Evolutionary conservation across 2,329 filamentous ascomycete species (phyloP).

Genomic region (Nectriaceae sp.): DNA sequence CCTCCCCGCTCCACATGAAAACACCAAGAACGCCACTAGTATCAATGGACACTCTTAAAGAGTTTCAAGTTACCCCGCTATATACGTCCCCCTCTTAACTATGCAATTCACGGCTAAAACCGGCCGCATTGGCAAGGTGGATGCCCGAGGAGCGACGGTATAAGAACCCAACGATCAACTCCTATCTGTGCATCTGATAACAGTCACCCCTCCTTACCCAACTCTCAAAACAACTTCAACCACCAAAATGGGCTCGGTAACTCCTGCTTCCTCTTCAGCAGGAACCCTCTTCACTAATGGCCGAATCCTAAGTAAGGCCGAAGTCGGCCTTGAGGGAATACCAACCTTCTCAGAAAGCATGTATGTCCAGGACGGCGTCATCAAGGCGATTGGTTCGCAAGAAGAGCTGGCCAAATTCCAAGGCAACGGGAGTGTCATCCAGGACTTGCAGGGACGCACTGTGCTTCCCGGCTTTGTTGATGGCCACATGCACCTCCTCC

Average conservation of each 20-base stretch:
- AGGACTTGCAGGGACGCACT: slow-evolving; percentile 35
- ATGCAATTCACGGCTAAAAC: background rate
- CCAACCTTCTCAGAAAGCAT: slow-evolving; percentile 35
- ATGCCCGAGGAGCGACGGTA: too few relatives aligned
- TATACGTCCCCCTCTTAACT: too few relatives aligned
- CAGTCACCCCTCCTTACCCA: too few relatives aligned
- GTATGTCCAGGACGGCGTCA: slow-evolving; percentile 36
- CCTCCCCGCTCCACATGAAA: too few relatives aligned
- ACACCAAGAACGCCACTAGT: too few relatives aligned
- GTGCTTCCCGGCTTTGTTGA: slow-evolving; percentile 60
- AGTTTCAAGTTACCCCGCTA: too few relatives aligned
- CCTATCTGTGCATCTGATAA: too few relatives aligned
- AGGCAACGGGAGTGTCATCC: slow-evolving; percentile 7
- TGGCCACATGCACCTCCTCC: slow-evolving; percentile 57
- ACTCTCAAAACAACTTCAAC: too few relatives aligned
- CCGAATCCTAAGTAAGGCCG: slow-evolving; percentile 27
- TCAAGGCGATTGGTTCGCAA: slow-evolving; percentile 36
- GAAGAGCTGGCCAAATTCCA: slow-evolving; percentile 27
- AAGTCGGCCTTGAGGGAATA: slow-evolving; percentile 23
- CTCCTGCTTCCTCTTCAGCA: slow-evolving; percentile 22
- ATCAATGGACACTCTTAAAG: too few relatives aligned
- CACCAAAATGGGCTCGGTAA: too few relatives aligned
- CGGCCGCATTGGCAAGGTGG: too few relatives aligned
- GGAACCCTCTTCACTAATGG: slow-evolving; percentile 30
- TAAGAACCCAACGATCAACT: background rate